Base-by-base conservation (phyloP, 2,329 filamentous ascomycete genomes). In the Chrysoporthe austroafricana region DNA sequence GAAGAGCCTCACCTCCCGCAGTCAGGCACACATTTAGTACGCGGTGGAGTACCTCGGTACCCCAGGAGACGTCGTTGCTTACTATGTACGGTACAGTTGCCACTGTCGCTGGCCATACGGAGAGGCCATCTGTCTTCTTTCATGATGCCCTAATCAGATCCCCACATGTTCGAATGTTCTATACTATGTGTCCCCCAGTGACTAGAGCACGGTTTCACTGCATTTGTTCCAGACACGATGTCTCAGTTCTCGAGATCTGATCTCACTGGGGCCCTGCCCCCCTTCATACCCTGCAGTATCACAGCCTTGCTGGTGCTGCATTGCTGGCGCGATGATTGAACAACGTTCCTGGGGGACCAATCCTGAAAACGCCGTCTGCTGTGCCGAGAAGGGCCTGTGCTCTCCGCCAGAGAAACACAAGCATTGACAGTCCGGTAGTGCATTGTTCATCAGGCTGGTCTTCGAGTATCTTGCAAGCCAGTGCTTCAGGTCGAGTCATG, bases 1-100 rank as follows among this genome's bases (percentile, higher is more conserved):
- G 59, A 61, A 61, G 59, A 61, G 59, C 43, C 59, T 61, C 42
- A 61, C 39, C 26, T 26, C 26, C 26, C 26, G 26, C 26, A 26
- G 26, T 26, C 26, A 26, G 26, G 26, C 26, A 26, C 26, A 26
- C 26, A 3, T n/a, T 26, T 8, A 26, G 21, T 50, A 50, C n/a
- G 26, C 11, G 9, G 48, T 50, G 26, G 26, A 16, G 7, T 50
- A 50, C 46, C 46, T 50, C 46, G 46, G 46, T 21, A 4, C 48
- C 13, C 8, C 8, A 50, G n/a, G 16, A 21, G 2, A 6, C 48
- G 26, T 18, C 26, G 26, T 26, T n/a, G 44, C n/a, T 26, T 52
- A n/a, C 44, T 52, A 26, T 26, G 26, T 26, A 26, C 26, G 26
- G 13, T 52, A 52, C 48, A 32, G 11, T 26, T 32, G 48, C 21